Conservation (phyloP, 257 asterid genomes). For the Przewalskia tangutica region DNA sequence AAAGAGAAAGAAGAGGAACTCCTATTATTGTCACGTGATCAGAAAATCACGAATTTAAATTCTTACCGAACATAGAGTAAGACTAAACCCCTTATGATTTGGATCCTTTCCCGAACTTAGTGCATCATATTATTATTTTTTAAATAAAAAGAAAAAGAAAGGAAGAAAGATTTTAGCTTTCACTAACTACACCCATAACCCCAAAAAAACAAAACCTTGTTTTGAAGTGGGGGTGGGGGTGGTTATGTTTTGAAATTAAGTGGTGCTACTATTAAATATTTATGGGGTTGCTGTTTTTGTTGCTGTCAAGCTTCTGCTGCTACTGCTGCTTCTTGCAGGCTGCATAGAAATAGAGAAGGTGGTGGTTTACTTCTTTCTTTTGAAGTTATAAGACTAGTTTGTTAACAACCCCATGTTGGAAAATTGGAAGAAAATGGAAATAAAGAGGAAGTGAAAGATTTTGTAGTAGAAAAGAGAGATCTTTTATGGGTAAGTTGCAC, state of each 20-base stretch:
- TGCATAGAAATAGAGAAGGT: conserved; percentile 29
- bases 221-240: neutral
- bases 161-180: neutral
- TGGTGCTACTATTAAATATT: neutral
- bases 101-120: too few species aligned
- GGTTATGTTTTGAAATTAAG: neutral
- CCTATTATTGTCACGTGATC: too few species aligned
- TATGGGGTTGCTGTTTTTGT: conserved; percentile 29
- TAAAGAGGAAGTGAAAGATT: neutral
- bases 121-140: too few species aligned
- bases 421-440: conserved; percentile 4
- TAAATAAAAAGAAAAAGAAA: neutral
- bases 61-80: too few species aligned
- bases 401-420: conserved; percentile 9
- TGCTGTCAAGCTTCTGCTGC: conserved; percentile 46
- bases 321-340: conserved; percentile 8
- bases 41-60: too few species aligned
- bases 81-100: too few species aligned
- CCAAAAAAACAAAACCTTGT: neutral
- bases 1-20: too few species aligned
- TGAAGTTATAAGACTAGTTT: conserved; percentile 30
- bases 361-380: conserved; percentile 29
- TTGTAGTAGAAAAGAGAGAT: conserved; percentile 8
- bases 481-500: conserved; percentile 26
- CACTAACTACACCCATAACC: neutral